Conservation (phyloP, 2,329 filamentous ascomycete species). For the Cryphonectria naterciae region DNA sequence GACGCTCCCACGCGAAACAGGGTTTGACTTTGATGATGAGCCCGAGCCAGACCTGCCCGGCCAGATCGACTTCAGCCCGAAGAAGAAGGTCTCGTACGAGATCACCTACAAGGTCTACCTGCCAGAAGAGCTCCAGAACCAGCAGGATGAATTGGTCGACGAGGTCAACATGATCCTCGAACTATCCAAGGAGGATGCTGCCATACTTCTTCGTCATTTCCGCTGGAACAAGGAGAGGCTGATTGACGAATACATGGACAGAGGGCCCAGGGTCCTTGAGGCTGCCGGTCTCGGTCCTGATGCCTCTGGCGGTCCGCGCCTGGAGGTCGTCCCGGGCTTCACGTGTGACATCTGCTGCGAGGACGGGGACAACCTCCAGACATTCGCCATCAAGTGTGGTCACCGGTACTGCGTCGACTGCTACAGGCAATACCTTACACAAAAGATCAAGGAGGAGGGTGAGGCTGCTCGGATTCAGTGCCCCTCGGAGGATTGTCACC, state of each 20-base stretch:
- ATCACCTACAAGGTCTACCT: slow-evolving; percentile 82
- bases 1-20: slow-evolving; percentile 38
- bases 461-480: slow-evolving; percentile 95
- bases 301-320: slow-evolving; percentile 63
- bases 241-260: slow-evolving; percentile 96
- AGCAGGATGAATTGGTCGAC: slow-evolving; percentile 83
- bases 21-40: slow-evolving; percentile 64
- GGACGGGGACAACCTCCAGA: slow-evolving; percentile 74
- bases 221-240: slow-evolving; percentile 96
- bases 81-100: slow-evolving; percentile 76
- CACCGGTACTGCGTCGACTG: slow-evolving; percentile 93
- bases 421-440: slow-evolving; percentile 86
- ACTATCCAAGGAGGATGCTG: slow-evolving; percentile 84
- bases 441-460: slow-evolving; percentile 94
- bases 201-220: slow-evolving; percentile 85
- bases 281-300: slow-evolving; percentile 78
- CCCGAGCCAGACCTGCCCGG: slow-evolving; percentile 58
- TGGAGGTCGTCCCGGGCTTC: slow-evolving; percentile 76
- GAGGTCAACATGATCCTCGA: slow-evolving; percentile 93
- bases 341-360: slow-evolving; percentile 96
- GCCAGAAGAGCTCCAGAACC: slow-evolving; percentile 78
- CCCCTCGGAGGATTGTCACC: slow-evolving; percentile 82
- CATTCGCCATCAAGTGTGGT: slow-evolving; percentile 92
- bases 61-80: slow-evolving; percentile 68
- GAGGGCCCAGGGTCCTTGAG: slow-evolving; percentile 77